Evolutionary conservation across 2,329 filamentous ascomycete species (phyloP).

Genomic region (Cordyceps farinosa): DNA sequence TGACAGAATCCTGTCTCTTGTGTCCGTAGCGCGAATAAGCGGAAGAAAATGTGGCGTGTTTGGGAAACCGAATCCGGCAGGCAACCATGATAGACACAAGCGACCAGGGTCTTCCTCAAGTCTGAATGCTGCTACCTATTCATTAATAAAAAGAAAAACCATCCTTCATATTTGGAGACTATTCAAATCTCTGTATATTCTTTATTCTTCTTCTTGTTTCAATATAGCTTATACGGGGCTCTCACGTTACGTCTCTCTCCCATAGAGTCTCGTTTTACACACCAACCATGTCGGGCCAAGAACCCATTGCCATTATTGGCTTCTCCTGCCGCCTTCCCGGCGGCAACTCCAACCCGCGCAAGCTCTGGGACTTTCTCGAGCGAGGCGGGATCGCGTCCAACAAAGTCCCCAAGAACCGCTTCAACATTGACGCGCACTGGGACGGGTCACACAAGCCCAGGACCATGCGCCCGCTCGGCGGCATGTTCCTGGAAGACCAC

Average conservation of each 20-base stretch:
- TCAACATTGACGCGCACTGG: slow-evolving; percentile 3
- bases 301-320: slow-evolving; percentile 40
- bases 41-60: not conserved
- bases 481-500: slow-evolving; percentile 9
- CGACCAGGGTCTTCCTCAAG: not conserved
- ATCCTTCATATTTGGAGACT: not conserved
- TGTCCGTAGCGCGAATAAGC: not conserved
- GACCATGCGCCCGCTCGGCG: slow-evolving; percentile 8
- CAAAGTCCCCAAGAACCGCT: slow-evolving; percentile 20
- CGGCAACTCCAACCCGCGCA: slow-evolving; percentile 27
- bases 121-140: not conserved
- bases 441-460: slow-evolving; percentile 10
- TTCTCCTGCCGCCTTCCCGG: slow-evolving; percentile 42
- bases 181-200: not conserved
- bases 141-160: not conserved
- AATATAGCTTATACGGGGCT: not conserved
- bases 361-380: slow-evolving; percentile 37
- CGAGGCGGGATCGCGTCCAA: slow-evolving; percentile 31
- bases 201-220: not conserved
- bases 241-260: slow-evolving; percentile 1
- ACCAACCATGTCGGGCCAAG: slow-evolving; percentile 5
- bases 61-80: not conserved
- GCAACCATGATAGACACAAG: not conserved
- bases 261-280: not conserved
- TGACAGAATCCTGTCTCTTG: not conserved